A percentile compares a stretch with the other conserved stretches of the same genome.
phyloP scores from a whole-genome alignment of 2,329 filamentous ascomycete species.

The Exophiala sp. region DNA sequence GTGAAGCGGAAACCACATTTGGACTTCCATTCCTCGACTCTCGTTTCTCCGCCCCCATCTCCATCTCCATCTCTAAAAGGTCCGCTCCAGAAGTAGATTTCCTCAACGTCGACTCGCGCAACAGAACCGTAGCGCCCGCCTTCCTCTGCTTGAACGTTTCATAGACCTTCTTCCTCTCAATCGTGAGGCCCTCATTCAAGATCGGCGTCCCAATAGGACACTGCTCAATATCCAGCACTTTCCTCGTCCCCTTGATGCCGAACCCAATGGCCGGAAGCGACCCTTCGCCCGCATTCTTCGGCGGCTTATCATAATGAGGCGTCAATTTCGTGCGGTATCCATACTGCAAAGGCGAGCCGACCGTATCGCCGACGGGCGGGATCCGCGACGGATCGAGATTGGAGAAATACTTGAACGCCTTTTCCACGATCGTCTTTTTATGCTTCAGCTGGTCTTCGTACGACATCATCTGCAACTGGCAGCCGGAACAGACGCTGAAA shows the following conservation, averaged over 20 bases:
- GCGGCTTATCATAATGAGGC: constrained; percentile 69
- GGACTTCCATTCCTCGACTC: background rate
- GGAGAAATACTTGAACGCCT: constrained; percentile 88
- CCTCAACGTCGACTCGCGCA: constrained; percentile 77
- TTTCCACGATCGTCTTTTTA: constrained; percentile 81
- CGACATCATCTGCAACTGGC: constrained; percentile 95
- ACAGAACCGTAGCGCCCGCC: constrained; percentile 77
- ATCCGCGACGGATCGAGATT: constrained; percentile 68
- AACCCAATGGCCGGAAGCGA: background rate
- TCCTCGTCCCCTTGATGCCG: constrained; percentile 23
- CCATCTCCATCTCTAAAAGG: background rate
- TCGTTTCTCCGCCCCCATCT: constrained; percentile 5
- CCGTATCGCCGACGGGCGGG: constrained; percentile 72
- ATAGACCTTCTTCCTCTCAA: constrained; percentile 70
- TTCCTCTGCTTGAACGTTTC: constrained; percentile 65
- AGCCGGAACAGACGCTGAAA: constrained; percentile 81
- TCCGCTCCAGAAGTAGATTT: constrained; percentile 30
- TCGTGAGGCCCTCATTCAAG: constrained; percentile 70
- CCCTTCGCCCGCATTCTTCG: constrained; percentile 52
- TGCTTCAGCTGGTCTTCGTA: constrained; percentile 78
- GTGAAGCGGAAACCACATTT: too few species aligned
- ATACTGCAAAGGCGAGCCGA: constrained; percentile 84
- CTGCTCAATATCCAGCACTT: constrained; percentile 90
- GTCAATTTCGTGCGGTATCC: constrained; percentile 95
- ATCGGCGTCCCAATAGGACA: constrained; percentile 90